Base-by-base conservation (phyloP, 1,284 basidiomycete species). In the Leccinum glutinopallens region DNA sequence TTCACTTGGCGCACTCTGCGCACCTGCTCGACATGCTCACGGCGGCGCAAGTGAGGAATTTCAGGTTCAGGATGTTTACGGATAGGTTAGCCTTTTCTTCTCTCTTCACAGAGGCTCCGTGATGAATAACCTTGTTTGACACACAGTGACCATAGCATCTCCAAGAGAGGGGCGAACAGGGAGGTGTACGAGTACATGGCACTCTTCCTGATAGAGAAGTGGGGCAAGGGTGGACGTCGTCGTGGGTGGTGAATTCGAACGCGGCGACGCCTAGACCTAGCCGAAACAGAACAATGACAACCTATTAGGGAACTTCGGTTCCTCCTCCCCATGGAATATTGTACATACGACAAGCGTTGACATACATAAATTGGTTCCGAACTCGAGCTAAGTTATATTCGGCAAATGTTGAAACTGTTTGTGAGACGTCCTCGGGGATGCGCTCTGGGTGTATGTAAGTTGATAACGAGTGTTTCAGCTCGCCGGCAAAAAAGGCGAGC, bases 31-130 rank as follows among this genome's bases (percentile, higher is more conserved):
- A 98, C 77, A 93, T 96, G 86, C 85, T 99, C 68, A 98, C 95
- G 0, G 81, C 83, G 70, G 86, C 83, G 19, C 80, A 88, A 62
- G 86, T 98, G 41, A 82, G 92, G 67, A 86, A 86, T 49, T 98
- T 91, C 80, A 83, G 90, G 71, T 97, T 98, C 78, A 86, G 96
- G 73, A 94, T 97, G 92, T 99, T 98, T 78, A 94, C 94, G 32
- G 97, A 99, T 77, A 94, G 92, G 90, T 92, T 68, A 67, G 84
- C 77, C 33, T 32, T 37, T 46, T 49, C n/a, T 60, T 19, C 8
- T 64, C 8, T 35, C 41, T 43, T 17, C 41, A 43, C 9, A n/a
- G 4, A 25, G n/a, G 13, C 8, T 61, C 56, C 32, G 58, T 64
- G 43, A 22, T 57, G 67, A 61, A 67, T 67, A 43, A n/a, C 53